Percentiles rank a stretch among this genome's conserved stretches.
Conservation (phyloP, 176 grass and related monocot species). For the Musa troglodytarum region DNA sequence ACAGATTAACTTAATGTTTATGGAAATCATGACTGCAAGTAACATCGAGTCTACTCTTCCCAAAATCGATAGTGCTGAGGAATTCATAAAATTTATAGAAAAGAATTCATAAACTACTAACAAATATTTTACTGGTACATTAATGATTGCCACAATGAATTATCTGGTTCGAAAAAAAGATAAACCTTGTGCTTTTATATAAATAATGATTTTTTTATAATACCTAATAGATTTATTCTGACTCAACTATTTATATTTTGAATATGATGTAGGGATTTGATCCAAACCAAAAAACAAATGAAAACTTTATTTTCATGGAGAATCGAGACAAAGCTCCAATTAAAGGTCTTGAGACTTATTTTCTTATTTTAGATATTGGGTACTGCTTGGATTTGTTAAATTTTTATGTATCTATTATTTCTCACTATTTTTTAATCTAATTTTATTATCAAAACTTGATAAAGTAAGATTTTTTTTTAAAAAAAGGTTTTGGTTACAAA, state of each 20-base stretch:
- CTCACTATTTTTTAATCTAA: background rate
- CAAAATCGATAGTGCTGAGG: no score
- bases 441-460: slow-evolving; percentile 6
- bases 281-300: background rate
- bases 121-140: no score
- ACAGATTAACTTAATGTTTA: no score
- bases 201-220: background rate
- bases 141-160: no score
- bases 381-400: background rate
- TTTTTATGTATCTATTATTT: background rate
- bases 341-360: background rate
- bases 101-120: no score
- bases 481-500: background rate
- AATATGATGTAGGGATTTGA: background rate
- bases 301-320: background rate
- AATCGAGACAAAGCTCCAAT: background rate
- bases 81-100: no score
- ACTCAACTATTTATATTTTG: background rate
- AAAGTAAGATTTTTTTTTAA: background rate
- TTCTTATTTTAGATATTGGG: background rate
- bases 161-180: no score
- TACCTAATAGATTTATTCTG: background rate
- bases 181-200: background rate
- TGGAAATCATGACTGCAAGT: no score
- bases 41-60: no score